These are phyloP conservation scores for Cyberlindnera japonica DNA, from an alignment of 805 yeast genomes.

Conservation along the genomic window DNA sequence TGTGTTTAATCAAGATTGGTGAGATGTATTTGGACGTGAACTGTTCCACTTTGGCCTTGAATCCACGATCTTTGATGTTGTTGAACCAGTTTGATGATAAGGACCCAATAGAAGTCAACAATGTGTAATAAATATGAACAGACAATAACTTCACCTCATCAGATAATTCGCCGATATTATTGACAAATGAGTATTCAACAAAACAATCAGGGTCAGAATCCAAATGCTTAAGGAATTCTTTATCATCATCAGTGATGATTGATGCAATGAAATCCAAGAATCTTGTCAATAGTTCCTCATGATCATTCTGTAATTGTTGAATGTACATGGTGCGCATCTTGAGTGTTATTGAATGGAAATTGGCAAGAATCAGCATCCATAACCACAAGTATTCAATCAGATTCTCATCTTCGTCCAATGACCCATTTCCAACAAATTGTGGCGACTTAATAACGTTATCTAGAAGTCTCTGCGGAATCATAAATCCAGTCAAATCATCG, in stretches of 20 bases:
- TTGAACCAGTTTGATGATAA: slow-evolving; percentile 65
- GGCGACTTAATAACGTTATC: slow-evolving; percentile 28
- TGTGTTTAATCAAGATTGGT: slow-evolving; percentile 55
- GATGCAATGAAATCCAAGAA: slow-evolving; percentile 54
- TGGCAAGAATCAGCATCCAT: slow-evolving; percentile 61
- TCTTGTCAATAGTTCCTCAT: slow-evolving; percentile 40
- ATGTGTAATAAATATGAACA: slow-evolving; percentile 48
- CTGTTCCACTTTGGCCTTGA: slow-evolving; percentile 55
- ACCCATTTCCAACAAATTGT: slow-evolving; percentile 36
- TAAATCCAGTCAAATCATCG: slow-evolving; percentile 22
- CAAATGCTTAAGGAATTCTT: slow-evolving; percentile 21
- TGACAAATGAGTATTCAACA: slow-evolving; percentile 19
- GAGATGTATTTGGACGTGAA: slow-evolving; percentile 62
- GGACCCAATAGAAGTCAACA: slow-evolving; percentile 52
- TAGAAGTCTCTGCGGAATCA: slow-evolving; percentile 36
- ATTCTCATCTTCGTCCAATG: slow-evolving; percentile 33
- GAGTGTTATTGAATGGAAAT: slow-evolving; percentile 63
- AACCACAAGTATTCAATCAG: slow-evolving; percentile 53
- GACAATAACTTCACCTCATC: slow-evolving; percentile 37
- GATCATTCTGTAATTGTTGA: slow-evolving; percentile 45
- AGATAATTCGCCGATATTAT: slow-evolving; percentile 7
- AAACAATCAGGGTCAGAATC: slow-evolving; percentile 22
- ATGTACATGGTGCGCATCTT: slow-evolving; percentile 60
- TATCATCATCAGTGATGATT: slow-evolving; percentile 40
- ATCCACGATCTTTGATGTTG: slow-evolving; percentile 62